These are phyloP conservation scores for Cicer judaicum DNA, from an alignment of 306 rosid genomes.

Conservation along the genomic window DNA sequence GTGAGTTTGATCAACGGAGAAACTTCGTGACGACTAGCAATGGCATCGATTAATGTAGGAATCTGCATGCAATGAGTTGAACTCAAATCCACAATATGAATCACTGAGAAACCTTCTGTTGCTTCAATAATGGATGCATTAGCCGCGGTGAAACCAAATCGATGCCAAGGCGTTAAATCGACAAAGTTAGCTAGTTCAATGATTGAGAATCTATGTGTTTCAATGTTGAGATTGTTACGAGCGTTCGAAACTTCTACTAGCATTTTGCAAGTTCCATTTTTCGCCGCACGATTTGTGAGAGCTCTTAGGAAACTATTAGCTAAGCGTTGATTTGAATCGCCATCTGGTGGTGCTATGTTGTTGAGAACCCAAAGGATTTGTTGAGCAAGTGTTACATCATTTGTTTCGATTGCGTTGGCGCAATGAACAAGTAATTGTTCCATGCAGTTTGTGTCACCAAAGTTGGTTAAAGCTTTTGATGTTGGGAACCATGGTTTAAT, in stretches of 20 bases:
- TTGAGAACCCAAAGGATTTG: slow-evolving; percentile 95
- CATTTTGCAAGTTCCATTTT: slow-evolving; percentile 64
- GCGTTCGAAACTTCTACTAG: slow-evolving; percentile 49
- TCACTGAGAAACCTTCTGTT: slow-evolving; percentile 64
- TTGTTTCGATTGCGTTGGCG: slow-evolving; percentile 82
- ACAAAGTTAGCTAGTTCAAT: slow-evolving; percentile 86
- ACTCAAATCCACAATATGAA: slow-evolving; percentile 83
- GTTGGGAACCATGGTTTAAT: slow-evolving; percentile 80
- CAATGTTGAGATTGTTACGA: slow-evolving; percentile 37
- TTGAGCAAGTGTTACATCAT: slow-evolving; percentile 84
- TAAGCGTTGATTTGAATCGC: slow-evolving; percentile 88
- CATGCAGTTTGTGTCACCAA: slow-evolving; percentile 89
- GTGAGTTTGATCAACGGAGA: slow-evolving; percentile 80
- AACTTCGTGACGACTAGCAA: slow-evolving; percentile 68
- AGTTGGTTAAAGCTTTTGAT: slow-evolving; percentile 57
- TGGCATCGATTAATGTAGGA: slow-evolving; percentile 86
- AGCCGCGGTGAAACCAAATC: slow-evolving; percentile 89
- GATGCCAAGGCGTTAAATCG: slow-evolving; percentile 90
- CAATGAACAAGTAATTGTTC: slow-evolving; percentile 88
- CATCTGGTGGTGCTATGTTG: slow-evolving; percentile 87
- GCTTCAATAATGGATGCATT: slow-evolving; percentile 80
- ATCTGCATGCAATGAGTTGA: slow-evolving; percentile 95
- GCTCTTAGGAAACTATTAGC: slow-evolving; percentile 82
- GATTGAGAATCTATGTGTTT: slow-evolving; percentile 72
- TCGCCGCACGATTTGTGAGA: slow-evolving; percentile 71